phyloP scores from a whole-genome alignment of 345 rosid species.

The Barbarea vulgaris region DNA sequence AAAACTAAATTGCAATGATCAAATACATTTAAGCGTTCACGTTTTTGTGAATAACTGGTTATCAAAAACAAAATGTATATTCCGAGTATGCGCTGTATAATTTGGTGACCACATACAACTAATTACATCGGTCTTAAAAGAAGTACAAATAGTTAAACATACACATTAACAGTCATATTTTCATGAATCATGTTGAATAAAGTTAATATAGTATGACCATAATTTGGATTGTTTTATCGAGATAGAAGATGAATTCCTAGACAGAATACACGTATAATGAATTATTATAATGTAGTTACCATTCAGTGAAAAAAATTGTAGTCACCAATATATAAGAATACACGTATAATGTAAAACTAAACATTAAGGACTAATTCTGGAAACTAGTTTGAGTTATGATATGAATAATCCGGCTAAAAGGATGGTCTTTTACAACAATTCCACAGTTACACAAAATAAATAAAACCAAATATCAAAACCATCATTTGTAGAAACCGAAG shows the following conservation, averaged over 20 bases:
- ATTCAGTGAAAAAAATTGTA: too few relatives aligned
- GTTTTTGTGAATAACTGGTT: not conserved
- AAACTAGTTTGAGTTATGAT: not conserved
- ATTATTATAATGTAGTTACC: not conserved
- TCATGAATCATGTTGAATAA: not conserved
- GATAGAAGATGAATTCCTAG: not conserved
- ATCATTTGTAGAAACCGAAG: not conserved
- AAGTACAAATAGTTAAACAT: not conserved
- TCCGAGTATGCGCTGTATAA: not conserved
- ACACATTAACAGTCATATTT: not conserved
- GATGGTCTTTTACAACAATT: not conserved
- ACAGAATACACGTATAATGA: not conserved
- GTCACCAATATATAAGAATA: not conserved
- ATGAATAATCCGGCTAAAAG: not conserved
- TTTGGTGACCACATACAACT: not conserved
- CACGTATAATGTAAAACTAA: not conserved
- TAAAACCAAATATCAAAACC: not conserved
- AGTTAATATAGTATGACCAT: not conserved
- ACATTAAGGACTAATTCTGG: not conserved
- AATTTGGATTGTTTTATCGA: not conserved
- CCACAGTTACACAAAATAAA: not conserved
- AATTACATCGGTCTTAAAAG: not conserved
- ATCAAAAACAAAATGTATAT: too few relatives aligned
- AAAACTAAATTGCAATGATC: not conserved
- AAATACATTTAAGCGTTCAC: conserved; percentile 13